Percentiles rank a stretch among this genome's conserved stretches.
phyloP scores from a whole-genome alignment of 1,284 basidiomycete species.

The Mycosarcoma mackinlayi region DNA sequence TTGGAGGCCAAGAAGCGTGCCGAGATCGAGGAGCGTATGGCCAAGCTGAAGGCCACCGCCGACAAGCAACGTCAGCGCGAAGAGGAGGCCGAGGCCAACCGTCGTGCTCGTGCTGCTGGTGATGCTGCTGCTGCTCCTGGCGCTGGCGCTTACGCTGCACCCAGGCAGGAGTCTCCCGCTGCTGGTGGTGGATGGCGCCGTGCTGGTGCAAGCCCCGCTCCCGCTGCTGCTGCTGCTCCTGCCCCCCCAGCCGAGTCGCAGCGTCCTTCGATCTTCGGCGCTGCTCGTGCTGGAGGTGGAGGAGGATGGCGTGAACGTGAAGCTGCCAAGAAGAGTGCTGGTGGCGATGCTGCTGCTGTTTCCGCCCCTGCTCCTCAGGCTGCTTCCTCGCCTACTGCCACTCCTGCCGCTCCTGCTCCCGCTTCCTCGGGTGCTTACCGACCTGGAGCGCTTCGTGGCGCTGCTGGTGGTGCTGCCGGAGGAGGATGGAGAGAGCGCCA shows the following conservation, averaged over 20 bases:
- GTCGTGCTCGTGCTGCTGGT: slow-evolving; percentile 14
- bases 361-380: slow-evolving; percentile 20
- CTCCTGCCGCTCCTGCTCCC: slow-evolving; percentile 20
- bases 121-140: slow-evolving; percentile 11
- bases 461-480: slow-evolving; percentile 15
- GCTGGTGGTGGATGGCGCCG: slow-evolving; percentile 22
- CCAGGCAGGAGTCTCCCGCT: slow-evolving; percentile 21
- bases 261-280: slow-evolving; percentile 40
- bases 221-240: slow-evolving; percentile 23
- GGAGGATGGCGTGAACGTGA: slow-evolving; percentile 38
- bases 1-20: slow-evolving; percentile 65
- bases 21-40: slow-evolving; percentile 65
- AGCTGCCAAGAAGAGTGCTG: slow-evolving; percentile 31
- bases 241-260: slow-evolving; percentile 19
- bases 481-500: slow-evolving; percentile 46
- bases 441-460: slow-evolving; percentile 40
- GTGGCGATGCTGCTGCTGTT: slow-evolving; percentile 12
- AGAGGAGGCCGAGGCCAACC: slow-evolving; percentile 50
- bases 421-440: slow-evolving; percentile 36
- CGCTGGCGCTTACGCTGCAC: slow-evolving; percentile 8
- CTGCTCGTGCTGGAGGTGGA: slow-evolving; percentile 26
- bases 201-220: slow-evolving; percentile 12
- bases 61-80: slow-evolving; percentile 62
- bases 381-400: slow-evolving; percentile 17
- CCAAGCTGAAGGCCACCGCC: slow-evolving; percentile 56